A percentile compares a stretch with the other conserved stretches of the same genome.
phyloP scores from a whole-genome alignment of 345 rosid genomes.

The Arabidopsis suecica region DNA sequence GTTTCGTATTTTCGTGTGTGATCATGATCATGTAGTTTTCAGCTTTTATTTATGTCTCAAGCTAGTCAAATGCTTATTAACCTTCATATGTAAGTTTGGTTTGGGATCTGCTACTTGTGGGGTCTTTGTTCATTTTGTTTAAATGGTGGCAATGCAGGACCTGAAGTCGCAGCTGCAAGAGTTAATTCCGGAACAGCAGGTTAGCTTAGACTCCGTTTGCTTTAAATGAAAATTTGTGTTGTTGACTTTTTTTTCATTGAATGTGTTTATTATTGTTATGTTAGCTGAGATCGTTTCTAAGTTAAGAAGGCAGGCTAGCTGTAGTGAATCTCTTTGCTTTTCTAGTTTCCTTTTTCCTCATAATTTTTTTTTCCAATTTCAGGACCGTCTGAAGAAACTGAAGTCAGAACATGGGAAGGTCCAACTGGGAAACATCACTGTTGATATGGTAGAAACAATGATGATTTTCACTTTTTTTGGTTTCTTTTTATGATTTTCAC shows the following conservation, averaged over 20 bases:
- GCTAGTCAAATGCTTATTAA: not conserved
- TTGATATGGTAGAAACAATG: conserved; percentile 73
- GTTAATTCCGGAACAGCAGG: conserved; percentile 97
- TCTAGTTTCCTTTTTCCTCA: conserved; percentile 14
- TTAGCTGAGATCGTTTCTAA: not conserved
- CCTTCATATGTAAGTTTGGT: not conserved
- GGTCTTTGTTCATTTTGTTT: conserved; percentile 26
- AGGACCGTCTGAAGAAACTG: conserved; percentile 93
- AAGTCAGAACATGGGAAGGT: conserved; percentile 86
- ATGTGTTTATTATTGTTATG: not conserved
- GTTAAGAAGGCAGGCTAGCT: not conserved
- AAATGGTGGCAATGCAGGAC: conserved; percentile 56
- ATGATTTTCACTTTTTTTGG: conserved; percentile 3
- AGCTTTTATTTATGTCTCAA: not conserved
- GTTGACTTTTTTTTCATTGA: not conserved
- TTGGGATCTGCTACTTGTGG: not conserved
- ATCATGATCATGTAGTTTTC: conserved; percentile 6
- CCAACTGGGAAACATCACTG: conserved; percentile 90
- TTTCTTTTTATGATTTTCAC: conserved; percentile 8
- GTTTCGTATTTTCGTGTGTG: not conserved
- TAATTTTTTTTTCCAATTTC: conserved; percentile 27
- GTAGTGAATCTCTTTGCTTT: conserved; percentile 3
- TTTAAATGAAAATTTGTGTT: not conserved
- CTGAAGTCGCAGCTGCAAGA: conserved; percentile 90
- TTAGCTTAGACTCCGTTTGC: conserved; percentile 28